These are phyloP conservation scores for Phytophthora boehmeriae DNA, from an alignment of 352 stramenopile species.

Conservation along the genomic window DNA sequence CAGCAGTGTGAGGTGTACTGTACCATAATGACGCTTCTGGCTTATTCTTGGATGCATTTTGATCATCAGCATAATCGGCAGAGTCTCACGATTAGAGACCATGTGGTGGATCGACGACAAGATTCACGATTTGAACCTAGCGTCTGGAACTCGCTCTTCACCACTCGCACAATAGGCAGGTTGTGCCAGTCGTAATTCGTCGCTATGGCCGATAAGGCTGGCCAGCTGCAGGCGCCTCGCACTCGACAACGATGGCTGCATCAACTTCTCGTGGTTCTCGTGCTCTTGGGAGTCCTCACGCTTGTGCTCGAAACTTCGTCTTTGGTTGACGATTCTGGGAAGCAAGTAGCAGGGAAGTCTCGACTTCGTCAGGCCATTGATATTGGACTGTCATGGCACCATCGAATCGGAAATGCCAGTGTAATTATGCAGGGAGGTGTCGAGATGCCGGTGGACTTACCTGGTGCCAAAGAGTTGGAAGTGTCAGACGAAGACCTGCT, in stretches of 20 bases:
- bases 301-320: constrained; percentile 29
- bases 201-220: constrained; percentile 9
- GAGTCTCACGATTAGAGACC: too few species aligned
- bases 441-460: neutral
- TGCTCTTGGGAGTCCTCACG: constrained; percentile 19
- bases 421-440: too few species aligned
- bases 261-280: constrained; percentile 22
- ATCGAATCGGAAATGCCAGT: constrained; percentile 7
- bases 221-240: neutral
- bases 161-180: too few species aligned
- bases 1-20: too few species aligned
- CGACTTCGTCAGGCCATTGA: constrained; percentile 15
- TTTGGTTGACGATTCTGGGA: constrained; percentile 11
- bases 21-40: too few species aligned
- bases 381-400: constrained; percentile 18
- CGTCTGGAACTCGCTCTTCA: neutral
- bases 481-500: constrained; percentile 27
- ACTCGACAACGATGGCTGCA: constrained; percentile 13
- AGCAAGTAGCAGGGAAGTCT: constrained; percentile 12
- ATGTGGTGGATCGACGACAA: too few species aligned
- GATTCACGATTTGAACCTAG: neutral
- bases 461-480: constrained; percentile 14
- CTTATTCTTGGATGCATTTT: too few species aligned
- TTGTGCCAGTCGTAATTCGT: neutral
- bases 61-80: too few species aligned